Conservation (phyloP, 345 rosid genomes). For the Populus nigra region DNA sequence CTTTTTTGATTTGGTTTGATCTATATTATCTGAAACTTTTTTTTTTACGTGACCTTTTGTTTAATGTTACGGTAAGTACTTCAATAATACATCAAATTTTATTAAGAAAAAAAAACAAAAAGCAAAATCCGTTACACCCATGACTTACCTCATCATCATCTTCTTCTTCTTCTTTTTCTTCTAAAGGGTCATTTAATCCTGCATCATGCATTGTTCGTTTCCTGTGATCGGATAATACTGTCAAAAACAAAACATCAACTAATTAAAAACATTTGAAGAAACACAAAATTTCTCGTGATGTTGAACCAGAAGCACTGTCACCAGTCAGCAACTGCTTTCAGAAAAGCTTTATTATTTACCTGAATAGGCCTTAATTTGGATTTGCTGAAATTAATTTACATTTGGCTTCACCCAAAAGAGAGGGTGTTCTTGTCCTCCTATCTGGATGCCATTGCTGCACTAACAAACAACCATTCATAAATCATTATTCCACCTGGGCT, state of each 20-base stretch:
- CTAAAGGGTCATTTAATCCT: constrained; percentile 44
- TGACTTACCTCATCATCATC: constrained; percentile 31
- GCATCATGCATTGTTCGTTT: constrained; percentile 51
- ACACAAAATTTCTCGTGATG: background rate
- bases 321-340: background rate
- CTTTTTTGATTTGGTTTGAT: too few species aligned
- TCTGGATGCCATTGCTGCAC: constrained; percentile 68
- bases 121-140: background rate
- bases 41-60: too few species aligned
- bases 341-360: constrained; percentile 17
- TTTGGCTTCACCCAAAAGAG: constrained; percentile 45
- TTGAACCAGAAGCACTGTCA: background rate
- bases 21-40: too few species aligned
- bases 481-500: too few species aligned
- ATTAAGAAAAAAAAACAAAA: background rate
- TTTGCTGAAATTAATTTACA: constrained; percentile 55
- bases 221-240: constrained; percentile 48
- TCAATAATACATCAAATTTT: too few species aligned
- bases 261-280: background rate
- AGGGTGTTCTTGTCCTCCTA: constrained; percentile 44
- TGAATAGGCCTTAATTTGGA: constrained; percentile 56
- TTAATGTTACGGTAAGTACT: too few species aligned
- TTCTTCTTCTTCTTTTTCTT: constrained; percentile 27
- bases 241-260: background rate
- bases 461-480: background rate